phyloP scores from a whole-genome alignment of 352 stramenopile species.

The Phytopythium kandeliae region DNA sequence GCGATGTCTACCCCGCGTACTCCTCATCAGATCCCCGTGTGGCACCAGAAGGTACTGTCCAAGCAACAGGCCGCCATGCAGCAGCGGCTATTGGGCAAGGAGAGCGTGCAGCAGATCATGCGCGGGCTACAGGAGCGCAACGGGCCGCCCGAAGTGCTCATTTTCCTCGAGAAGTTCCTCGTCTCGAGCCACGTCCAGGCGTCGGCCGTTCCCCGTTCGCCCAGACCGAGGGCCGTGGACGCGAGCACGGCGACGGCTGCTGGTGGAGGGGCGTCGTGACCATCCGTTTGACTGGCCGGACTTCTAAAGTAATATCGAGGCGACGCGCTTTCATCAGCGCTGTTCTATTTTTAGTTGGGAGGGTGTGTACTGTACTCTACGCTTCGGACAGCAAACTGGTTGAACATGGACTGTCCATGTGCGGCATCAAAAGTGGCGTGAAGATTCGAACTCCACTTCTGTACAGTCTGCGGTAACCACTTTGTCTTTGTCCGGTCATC shows the following conservation, averaged over 20 bases:
- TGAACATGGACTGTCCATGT: too few relatives aligned
- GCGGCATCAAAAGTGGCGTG: too few relatives aligned
- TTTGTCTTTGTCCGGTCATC: too few relatives aligned
- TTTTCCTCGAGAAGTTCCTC: constrained; percentile 47
- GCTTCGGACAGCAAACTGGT: too few relatives aligned
- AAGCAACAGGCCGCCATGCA: constrained; percentile 39
- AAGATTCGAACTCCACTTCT: too few relatives aligned
- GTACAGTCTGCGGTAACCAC: too few relatives aligned
- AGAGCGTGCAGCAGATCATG: constrained; percentile 47
- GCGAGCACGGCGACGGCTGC: background rate
- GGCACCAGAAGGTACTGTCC: constrained; percentile 41
- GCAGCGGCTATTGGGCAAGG: constrained; percentile 46
- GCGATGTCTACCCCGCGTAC: background rate
- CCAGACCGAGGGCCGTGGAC: background rate
- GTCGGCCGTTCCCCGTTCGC: background rate
- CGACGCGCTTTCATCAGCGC: too few relatives aligned
- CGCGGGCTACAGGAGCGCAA: constrained; percentile 33
- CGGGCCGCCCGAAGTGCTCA: constrained; percentile 20
- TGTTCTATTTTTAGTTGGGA: too few relatives aligned
- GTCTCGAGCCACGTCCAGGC: constrained; percentile 1
- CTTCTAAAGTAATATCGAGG: background rate
- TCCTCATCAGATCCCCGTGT: constrained; percentile 16
- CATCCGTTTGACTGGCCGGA: background rate
- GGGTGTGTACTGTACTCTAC: background rate
- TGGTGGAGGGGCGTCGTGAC: background rate